These are phyloP conservation scores for Ascoidea rubescens DNA, from an alignment of 805 yeast species.

Conservation along the genomic window DNA sequence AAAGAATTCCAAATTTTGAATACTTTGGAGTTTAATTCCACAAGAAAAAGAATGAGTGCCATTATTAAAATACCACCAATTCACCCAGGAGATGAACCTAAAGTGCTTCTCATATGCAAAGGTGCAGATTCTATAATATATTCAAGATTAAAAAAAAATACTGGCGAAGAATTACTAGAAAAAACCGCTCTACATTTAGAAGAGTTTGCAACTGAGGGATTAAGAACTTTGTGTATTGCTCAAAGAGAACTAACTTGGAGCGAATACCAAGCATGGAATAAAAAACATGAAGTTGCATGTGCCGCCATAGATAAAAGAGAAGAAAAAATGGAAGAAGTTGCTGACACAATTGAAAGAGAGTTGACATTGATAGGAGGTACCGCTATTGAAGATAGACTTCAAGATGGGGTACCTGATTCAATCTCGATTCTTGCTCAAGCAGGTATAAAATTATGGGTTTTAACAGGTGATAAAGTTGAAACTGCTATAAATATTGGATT, in stretches of 20 bases:
- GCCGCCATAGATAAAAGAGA: slow-evolving; percentile 48
- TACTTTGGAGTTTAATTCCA: slow-evolving; percentile 65
- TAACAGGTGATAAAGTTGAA: slow-evolving; percentile 83
- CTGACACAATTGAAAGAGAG: slow-evolving; percentile 58
- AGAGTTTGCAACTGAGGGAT: slow-evolving; percentile 71
- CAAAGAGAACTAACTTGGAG: slow-evolving; percentile 51
- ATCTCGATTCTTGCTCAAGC: slow-evolving; percentile 57
- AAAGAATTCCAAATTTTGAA: slow-evolving; percentile 63
- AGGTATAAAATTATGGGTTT: slow-evolving; percentile 75
- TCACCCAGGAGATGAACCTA: slow-evolving; percentile 31
- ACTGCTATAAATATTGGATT: slow-evolving; percentile 83
- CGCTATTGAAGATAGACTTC: slow-evolving; percentile 75
- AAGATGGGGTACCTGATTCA: slow-evolving; percentile 79
- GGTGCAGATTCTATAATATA: slow-evolving; percentile 80
- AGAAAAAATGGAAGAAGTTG: slow-evolving; percentile 58
- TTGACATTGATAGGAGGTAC: slow-evolving; percentile 66
- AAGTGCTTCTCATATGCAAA: slow-evolving; percentile 58
- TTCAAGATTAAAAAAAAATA: slow-evolving; percentile 41
- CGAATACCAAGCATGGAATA: slow-evolving; percentile 51
- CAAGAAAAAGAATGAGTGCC: slow-evolving; percentile 82
- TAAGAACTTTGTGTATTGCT: slow-evolving; percentile 72
- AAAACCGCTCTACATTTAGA: slow-evolving; percentile 64
- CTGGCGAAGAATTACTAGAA: slow-evolving; percentile 32
- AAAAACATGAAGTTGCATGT: slow-evolving; percentile 48
- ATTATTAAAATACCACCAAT: slow-evolving; percentile 52